These are phyloP conservation scores for Nakazawaea ishiwadae DNA, from an alignment of 805 yeast genomes.

Conservation along the genomic window DNA sequence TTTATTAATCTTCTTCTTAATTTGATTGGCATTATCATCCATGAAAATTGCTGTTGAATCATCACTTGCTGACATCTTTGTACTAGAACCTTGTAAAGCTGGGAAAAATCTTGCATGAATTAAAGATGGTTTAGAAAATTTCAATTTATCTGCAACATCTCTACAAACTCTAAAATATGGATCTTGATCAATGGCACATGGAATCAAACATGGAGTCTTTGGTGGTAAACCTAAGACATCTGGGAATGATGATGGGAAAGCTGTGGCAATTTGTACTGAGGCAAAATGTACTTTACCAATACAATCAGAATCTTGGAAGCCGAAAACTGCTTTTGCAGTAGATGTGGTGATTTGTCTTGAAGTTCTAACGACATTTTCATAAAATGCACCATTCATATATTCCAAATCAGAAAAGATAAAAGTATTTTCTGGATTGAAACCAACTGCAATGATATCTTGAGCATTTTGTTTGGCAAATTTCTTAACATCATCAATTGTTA, in stretches of 20 bases:
- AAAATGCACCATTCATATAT: slow-evolving; percentile 91
- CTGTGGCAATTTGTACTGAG: slow-evolving; percentile 91
- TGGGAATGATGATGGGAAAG: slow-evolving; percentile 95
- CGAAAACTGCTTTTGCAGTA: slow-evolving; percentile 96
- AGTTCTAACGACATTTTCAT: slow-evolving; percentile 88
- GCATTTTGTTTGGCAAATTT: slow-evolving; percentile 77
- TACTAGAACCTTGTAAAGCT: slow-evolving; percentile 92
- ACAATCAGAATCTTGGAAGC: slow-evolving; percentile 90
- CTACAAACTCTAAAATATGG: slow-evolving; percentile 97
- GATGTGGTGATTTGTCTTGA: slow-evolving; percentile 94
- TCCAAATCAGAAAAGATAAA: slow-evolving; percentile 90
- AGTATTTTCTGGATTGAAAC: slow-evolving; percentile 92
- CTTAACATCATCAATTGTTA: slow-evolving; percentile 86
- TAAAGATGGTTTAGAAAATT: slow-evolving; percentile 85
- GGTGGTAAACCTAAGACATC: slow-evolving; percentile 80
- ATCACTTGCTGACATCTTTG: slow-evolving; percentile 96
- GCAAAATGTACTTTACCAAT: slow-evolving; percentile 96
- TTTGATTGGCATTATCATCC: slow-evolving; percentile 91
- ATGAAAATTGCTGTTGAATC: slow-evolving; percentile 88
- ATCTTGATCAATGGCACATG: slow-evolving; percentile 99
- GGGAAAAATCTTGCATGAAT: slow-evolving; percentile 97
- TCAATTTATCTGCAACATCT: slow-evolving; percentile 93
- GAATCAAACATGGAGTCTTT: slow-evolving; percentile 94
- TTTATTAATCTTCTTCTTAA: slow-evolving; percentile 91
- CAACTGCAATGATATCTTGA: slow-evolving; percentile 89